Evolutionary conservation across 2,329 filamentous ascomycete genomes (phyloP), one percentile per base, ranked within the genome.

Genomic region (Whalleya microplaca): DNA sequence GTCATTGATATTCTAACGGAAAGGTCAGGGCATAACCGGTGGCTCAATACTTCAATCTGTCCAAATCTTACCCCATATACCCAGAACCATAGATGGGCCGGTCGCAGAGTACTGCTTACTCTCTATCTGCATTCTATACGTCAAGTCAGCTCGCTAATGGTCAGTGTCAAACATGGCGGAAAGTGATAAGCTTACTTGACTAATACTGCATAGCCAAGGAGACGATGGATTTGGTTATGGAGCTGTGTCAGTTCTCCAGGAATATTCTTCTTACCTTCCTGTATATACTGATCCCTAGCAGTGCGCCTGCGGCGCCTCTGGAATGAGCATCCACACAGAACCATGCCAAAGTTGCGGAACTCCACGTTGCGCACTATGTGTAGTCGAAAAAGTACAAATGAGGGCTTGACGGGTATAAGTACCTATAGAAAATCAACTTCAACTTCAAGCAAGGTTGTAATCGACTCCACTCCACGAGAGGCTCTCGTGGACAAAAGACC

Each of bases 251-350:
- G 55, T 51, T 10, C 27, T 29, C 27, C 5, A 29, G 5, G 8
- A 10, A 2, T 3, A 18, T 40, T n/a, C n/a, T 6, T 12, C 16
- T 2, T 6, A 6, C 9, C 14, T 23, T 18, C 2, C 42, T 9
- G 21, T 37, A n/a, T 21, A 32, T 48, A 37, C 47, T 58, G 23
- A 58, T 32, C 18, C 12, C 9, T 21, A 21, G 16, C 16, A 58
- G 55, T 61, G 59, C 12, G 43, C 55, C 5, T 61, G 59, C 37
- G 59, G 59, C 2, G 45, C 56, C 21, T 45, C 48, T 21, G 45
- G 49, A 19, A 58, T 61, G 52, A 56, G 43, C 14, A 58, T 61
- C 3, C 52, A 51, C 18, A 23, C 32, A 5, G 52, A 58, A 14
- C 3, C 18, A 5, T 61, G 59, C 23, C 45, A 53, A 23, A 27